phyloP scores from a whole-genome alignment of 352 stramenopile species.

The Pythium graminicola region DNA sequence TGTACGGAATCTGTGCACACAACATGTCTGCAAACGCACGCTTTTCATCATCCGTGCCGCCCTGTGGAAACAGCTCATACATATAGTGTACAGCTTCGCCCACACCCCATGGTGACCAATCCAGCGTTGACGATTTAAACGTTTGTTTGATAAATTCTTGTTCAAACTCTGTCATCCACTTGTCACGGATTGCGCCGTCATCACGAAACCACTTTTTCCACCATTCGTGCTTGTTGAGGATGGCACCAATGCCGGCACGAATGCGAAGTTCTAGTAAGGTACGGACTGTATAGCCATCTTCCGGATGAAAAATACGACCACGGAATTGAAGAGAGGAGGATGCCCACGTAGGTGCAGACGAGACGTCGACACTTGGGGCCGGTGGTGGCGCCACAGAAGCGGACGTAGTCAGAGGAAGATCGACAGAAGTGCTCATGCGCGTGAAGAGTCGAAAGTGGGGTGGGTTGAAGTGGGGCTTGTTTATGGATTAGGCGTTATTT shows the following conservation, averaged over 20 bases:
- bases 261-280: constrained; percentile 32
- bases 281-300: constrained; percentile 18
- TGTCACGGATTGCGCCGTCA: constrained; percentile 17
- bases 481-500: too few species aligned
- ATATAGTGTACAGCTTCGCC: constrained; percentile 4
- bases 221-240: constrained; percentile 41
- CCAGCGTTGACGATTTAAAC: constrained; percentile 14
- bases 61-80: constrained; percentile 3
- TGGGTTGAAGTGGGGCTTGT: too few species aligned
- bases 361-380: too few species aligned
- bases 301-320: constrained; percentile 14
- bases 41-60: constrained; percentile 7
- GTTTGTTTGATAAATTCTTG: constrained; percentile 17
- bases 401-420: not conserved
- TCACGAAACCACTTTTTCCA: constrained; percentile 36
- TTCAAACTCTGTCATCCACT: constrained; percentile 35
- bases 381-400: not conserved
- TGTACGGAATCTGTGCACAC: constrained; percentile 8
- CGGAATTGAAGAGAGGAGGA: constrained; percentile 13
- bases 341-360: not conserved
- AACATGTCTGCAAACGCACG: constrained; percentile 7
- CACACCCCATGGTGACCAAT: constrained; percentile 12
- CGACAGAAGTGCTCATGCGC: too few species aligned
- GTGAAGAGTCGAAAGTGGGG: too few species aligned
- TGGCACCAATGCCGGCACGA: constrained; percentile 25